Conservation (phyloP, 441 rosid species). For the Erysimum cheiri region DNA sequence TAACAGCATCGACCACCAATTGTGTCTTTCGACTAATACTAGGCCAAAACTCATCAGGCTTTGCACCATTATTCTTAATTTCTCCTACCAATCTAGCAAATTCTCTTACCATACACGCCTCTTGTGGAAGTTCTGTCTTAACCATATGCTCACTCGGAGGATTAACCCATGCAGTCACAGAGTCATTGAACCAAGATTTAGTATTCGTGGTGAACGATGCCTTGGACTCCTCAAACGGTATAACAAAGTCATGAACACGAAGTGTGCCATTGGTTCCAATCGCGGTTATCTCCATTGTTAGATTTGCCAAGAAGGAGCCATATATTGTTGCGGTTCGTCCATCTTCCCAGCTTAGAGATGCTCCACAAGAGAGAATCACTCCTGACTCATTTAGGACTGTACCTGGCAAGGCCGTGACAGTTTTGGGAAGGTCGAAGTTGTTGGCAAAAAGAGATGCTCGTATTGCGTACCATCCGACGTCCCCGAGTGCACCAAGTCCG, state of each 20-base stretch:
- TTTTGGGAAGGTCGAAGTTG: constrained; percentile 68
- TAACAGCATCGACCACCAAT: constrained; percentile 70
- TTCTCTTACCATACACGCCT: constrained; percentile 76
- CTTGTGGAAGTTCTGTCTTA: constrained; percentile 68
- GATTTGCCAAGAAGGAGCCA: constrained; percentile 71
- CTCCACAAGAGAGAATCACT: constrained; percentile 77
- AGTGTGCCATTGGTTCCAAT: constrained; percentile 74
- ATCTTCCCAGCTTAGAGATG: constrained; percentile 72
- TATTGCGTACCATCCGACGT: constrained; percentile 81
- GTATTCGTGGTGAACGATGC: constrained; percentile 54
- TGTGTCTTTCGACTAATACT: constrained; percentile 76
- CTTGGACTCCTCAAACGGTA: constrained; percentile 69
- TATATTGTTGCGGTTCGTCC: constrained; percentile 70
- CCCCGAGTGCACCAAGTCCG: constrained; percentile 83
- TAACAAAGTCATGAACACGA: constrained; percentile 61
- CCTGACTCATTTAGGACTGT: constrained; percentile 67
- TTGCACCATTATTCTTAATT: constrained; percentile 59
- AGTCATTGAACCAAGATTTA: constrained; percentile 55
- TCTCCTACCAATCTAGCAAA: constrained; percentile 65
- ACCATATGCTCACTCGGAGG: constrained; percentile 62
- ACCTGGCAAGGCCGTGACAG: constrained; percentile 56
- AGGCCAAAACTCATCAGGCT: constrained; percentile 79
- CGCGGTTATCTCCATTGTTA: constrained; percentile 76
- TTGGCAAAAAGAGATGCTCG: constrained; percentile 67
- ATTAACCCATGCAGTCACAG: constrained; percentile 43